Conservation (phyloP, 345 rosid species). For the Firmiana major region DNA sequence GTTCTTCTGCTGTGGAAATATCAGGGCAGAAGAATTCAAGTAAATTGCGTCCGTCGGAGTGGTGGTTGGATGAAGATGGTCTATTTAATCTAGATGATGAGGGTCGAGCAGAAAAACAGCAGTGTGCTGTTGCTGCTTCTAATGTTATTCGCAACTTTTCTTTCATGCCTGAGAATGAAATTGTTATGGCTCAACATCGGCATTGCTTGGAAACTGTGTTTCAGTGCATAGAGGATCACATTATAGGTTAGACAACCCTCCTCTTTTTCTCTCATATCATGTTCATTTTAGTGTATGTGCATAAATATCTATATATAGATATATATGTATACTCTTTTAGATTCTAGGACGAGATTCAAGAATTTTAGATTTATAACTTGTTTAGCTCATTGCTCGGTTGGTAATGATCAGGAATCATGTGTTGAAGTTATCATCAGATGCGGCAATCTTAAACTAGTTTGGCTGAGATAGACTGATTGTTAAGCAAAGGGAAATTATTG, state of each 20-base stretch:
- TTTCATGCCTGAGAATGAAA: slow-evolving; percentile 98
- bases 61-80: slow-evolving; percentile 96
- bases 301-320: not conserved
- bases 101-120: slow-evolving; percentile 88
- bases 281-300: not conserved
- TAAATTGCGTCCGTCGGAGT: slow-evolving; percentile 53
- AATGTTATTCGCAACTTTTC: slow-evolving; percentile 92
- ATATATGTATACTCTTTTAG: not conserved
- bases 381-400: not conserved
- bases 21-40: slow-evolving; percentile 40
- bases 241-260: slow-evolving; percentile 43
- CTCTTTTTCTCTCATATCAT: not conserved
- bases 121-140: slow-evolving; percentile 87
- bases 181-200: slow-evolving; percentile 87
- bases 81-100: slow-evolving; percentile 89
- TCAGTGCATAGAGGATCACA: slow-evolving; percentile 85
- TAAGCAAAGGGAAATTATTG: not conserved
- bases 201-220: slow-evolving; percentile 97
- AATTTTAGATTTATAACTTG: not conserved
- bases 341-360: not conserved
- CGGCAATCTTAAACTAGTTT: not conserved
- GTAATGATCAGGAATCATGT: not conserved
- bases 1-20: slow-evolving; percentile 40
- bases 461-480: not conserved
- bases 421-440: not conserved